phyloP scores from a whole-genome alignment of 805 yeast genomes.

The Starmerella stigmatis region DNA sequence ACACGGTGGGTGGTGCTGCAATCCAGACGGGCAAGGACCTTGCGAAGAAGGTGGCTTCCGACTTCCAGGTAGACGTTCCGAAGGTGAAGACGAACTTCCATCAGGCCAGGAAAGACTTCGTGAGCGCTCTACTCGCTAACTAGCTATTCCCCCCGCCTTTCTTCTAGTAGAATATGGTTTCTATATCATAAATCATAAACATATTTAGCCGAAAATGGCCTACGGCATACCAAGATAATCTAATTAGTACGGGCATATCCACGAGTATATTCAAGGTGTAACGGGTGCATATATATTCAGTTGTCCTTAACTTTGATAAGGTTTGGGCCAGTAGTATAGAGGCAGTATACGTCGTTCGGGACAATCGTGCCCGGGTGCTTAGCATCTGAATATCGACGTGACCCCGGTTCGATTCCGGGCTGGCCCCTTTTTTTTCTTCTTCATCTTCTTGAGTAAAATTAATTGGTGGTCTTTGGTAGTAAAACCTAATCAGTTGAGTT shows the following conservation, averaged over 20 bases:
- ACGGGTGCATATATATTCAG: no score
- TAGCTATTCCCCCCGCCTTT: neutral
- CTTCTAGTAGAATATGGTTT: neutral
- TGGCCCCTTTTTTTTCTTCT: constrained; percentile 19
- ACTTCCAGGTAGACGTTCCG: constrained; percentile 17
- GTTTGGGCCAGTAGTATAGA: constrained; percentile 24
- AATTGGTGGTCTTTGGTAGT: no score
- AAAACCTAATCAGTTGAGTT: no score
- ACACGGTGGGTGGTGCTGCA: constrained; percentile 19
- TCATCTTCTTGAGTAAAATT: no score
- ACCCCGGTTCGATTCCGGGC: constrained; percentile 27
- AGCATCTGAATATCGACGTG: constrained; percentile 18
- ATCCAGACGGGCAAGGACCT: constrained; percentile 17
- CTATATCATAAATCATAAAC: neutral
- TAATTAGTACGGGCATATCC: no score
- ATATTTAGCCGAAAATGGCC: neutral
- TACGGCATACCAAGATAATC: no score
- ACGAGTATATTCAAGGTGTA: no score
- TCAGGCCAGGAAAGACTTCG: constrained; percentile 9
- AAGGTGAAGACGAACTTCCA: constrained; percentile 10
- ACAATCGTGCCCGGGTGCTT: constrained; percentile 3
- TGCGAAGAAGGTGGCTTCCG: constrained; percentile 17
- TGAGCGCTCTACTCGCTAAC: constrained; percentile 2
- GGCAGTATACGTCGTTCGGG: constrained; percentile 25
- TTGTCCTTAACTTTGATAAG: neutral